Conservation (phyloP, 495 filamentous ascomycete species). For the Antarctomyces pellizariae region DNA sequence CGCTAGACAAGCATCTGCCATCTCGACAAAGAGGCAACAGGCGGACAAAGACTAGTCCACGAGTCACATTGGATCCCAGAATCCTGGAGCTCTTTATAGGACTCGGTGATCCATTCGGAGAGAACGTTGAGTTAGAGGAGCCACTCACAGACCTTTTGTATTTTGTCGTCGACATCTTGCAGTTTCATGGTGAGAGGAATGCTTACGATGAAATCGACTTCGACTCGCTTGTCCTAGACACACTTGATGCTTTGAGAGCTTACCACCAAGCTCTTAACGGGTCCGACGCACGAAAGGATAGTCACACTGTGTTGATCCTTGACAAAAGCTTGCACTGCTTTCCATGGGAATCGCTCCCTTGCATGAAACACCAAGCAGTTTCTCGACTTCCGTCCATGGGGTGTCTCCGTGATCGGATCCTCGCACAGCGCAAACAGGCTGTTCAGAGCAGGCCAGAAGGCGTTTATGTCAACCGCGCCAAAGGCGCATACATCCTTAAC, state of each 20-base stretch:
- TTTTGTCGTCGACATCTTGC: constrained; percentile 87
- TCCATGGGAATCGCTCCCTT: constrained; percentile 90
- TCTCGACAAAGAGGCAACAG: constrained; percentile 47
- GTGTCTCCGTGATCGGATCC: constrained; percentile 46
- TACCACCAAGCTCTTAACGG: constrained; percentile 39
- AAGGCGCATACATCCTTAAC: constrained; percentile 73
- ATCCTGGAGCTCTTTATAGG: constrained; percentile 77
- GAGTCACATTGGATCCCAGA: constrained; percentile 43
- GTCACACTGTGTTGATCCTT: constrained; percentile 80
- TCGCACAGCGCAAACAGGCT: constrained; percentile 22
- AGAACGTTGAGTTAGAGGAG: constrained; percentile 55
- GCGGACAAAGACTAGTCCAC: constrained; percentile 18
- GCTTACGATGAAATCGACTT: constrained; percentile 97
- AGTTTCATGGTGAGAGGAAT: constrained; percentile 89
- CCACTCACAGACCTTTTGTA: constrained; percentile 73
- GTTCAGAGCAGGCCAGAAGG: constrained; percentile 14
- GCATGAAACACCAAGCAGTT: constrained; percentile 53
- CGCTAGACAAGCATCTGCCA: constrained; percentile 70
- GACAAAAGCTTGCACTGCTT: constrained; percentile 78
- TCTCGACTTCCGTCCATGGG: constrained; percentile 67
- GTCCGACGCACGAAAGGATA: constrained; percentile 11
- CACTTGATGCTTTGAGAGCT: constrained; percentile 49
- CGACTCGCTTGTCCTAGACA: constrained; percentile 69
- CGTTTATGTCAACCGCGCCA: constrained; percentile 29
- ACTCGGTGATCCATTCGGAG: constrained; percentile 43